A percentile compares a stretch with the other conserved stretches of the same genome.
These are phyloP conservation scores for Phytophthora pisi DNA, from an alignment of 352 stramenopile species.

Conservation along the genomic window DNA sequence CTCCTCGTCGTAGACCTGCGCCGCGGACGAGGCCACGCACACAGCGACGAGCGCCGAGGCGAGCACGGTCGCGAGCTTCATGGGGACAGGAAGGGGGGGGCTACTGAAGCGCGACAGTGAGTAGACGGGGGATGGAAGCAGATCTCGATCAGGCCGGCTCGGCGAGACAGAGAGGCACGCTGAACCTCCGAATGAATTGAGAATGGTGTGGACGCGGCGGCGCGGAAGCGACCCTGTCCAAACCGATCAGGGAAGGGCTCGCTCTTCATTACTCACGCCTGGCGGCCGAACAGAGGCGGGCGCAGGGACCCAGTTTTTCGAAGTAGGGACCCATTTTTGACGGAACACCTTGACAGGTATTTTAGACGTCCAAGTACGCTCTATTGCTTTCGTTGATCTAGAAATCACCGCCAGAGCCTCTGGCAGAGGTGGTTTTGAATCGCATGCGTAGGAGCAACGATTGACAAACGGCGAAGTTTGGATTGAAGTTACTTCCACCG, in stretches of 20 bases:
- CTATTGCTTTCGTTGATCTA: too few relatives aligned
- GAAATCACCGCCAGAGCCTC: too few relatives aligned
- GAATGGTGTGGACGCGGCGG: conserved; percentile 18
- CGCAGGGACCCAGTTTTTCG: not conserved
- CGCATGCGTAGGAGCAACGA: too few relatives aligned
- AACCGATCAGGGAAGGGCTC: conserved; percentile 6
- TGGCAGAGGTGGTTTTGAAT: too few relatives aligned
- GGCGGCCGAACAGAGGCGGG: not conserved
- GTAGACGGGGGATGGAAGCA: conserved; percentile 32
- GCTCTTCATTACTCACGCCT: conserved; percentile 25
- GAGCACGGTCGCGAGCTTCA: conserved; percentile 48
- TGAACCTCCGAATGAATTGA: conserved; percentile 44
- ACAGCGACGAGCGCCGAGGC: conserved; percentile 27
- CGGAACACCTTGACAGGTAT: too few relatives aligned
- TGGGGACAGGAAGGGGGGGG: conserved; percentile 5
- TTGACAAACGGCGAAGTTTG: too few relatives aligned
- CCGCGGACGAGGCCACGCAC: conserved; percentile 24
- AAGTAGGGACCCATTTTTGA: too few relatives aligned
- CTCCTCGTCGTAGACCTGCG: conserved; percentile 7
- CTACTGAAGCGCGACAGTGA: not conserved
- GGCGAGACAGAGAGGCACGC: conserved; percentile 13
- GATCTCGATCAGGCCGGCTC: conserved; percentile 8
- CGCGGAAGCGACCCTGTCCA: not conserved
- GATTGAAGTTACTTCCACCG: too few relatives aligned
- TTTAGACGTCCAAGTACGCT: too few relatives aligned